Conservation (phyloP, 2,329 filamentous ascomycete genomes). For the Blastomyces silverae region DNA sequence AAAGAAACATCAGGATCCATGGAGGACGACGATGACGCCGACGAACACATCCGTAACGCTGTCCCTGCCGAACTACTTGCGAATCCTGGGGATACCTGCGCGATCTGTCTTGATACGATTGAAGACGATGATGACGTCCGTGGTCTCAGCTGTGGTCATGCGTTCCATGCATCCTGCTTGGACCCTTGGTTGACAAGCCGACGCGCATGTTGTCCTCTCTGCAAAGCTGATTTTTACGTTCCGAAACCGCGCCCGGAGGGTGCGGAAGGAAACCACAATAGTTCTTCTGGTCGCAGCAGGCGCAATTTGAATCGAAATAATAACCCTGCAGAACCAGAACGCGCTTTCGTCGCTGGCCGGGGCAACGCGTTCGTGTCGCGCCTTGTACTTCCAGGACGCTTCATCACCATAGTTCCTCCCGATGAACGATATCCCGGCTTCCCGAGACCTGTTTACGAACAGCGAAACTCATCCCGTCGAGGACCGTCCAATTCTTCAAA, state of each 20-base stretch:
- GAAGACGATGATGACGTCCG: slow-evolving; percentile 95
- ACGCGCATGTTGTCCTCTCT: slow-evolving; percentile 90
- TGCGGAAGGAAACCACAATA: slow-evolving; percentile 16
- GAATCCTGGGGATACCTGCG: slow-evolving; percentile 84
- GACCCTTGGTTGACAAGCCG: slow-evolving; percentile 95
- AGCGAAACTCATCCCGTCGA: slow-evolving; percentile 17
- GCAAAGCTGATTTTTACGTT: slow-evolving; percentile 95
- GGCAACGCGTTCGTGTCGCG: slow-evolving; percentile 30
- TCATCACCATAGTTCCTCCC: slow-evolving; percentile 29
- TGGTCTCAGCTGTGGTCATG: slow-evolving; percentile 91
- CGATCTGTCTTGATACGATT: slow-evolving; percentile 89
- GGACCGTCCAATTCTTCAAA: slow-evolving; percentile 11
- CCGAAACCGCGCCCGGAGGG: slow-evolving; percentile 74
- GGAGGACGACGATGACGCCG: slow-evolving; percentile 63
- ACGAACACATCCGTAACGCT: slow-evolving; percentile 72
- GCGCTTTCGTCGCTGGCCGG: slow-evolving; percentile 32
- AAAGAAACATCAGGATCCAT: neutral
- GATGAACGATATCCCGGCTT: slow-evolving; percentile 25
- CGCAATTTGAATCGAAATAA: slow-evolving; percentile 24
- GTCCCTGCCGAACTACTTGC: slow-evolving; percentile 73
- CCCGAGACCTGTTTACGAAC: slow-evolving; percentile 20
- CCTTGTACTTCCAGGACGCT: slow-evolving; percentile 35
- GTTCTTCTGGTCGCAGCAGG: slow-evolving; percentile 16
- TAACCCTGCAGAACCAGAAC: slow-evolving; percentile 30
- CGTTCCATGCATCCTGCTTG: slow-evolving; percentile 91